Base-by-base conservation (phyloP, 306 rosid genomes). In the Cucurbita moschata region DNA sequence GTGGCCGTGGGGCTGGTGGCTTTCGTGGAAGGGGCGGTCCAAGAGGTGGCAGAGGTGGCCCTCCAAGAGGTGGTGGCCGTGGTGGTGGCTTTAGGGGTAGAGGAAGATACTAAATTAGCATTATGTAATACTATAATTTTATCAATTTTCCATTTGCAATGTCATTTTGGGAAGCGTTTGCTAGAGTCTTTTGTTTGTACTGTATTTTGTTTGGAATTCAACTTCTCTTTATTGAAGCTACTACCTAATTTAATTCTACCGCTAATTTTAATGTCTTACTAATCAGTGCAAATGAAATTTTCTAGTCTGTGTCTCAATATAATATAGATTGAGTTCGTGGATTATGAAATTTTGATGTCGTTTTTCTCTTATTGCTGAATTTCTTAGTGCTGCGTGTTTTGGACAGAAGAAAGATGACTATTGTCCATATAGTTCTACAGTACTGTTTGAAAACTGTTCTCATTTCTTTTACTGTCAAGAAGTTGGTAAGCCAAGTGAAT, bases 41-140 rank as follows among this genome's bases (percentile, higher is more conserved):
- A 42, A 82, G 96, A 78, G 93, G 96, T 77, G 92, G 96, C 19
- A 79, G 96, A 79, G 89, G 90, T 52, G 96, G 96, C 51, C 84
- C 87, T 66, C 82, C 87, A 43, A 80, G 96, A 76, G 98, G 96
- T 35, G 86, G 88, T 46, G 79, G 88, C 35, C 87, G 96, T 8
- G 86, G 89, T 47, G 96, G 94, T 76, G 91, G 96, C 66, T 91
- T 91, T 72, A 82, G 99, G 84, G 99, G 99, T 53, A 85, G 97
- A 76, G 99, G 97, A 26, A 88, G 97, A 82, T 63, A 5, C 21
- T 76, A 63, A 63, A 51, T 18, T 55, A 73, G 61, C 54, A 39
- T 37, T 72, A 51, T 72, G 61, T 19, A 52, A 21, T 11, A 57
- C 26, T 42, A 59, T 23, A 26, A 16, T 15, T 74, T 46, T 40